Evolutionary conservation across 1,284 basidiomycete species (phyloP).

Genomic region (Binderoboletus segoi): DNA sequence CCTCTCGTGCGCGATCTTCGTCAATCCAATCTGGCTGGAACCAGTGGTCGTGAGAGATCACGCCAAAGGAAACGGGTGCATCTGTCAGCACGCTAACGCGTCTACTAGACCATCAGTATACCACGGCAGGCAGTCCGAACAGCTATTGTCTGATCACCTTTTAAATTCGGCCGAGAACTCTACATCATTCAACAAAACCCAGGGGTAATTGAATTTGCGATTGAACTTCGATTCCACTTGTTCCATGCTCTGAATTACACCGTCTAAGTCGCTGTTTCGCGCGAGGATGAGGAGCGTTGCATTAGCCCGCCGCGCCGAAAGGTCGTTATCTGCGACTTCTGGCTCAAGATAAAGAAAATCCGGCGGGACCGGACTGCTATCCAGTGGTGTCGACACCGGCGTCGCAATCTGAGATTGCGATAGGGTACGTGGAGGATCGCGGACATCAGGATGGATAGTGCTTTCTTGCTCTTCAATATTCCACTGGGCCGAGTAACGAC

Average conservation of each 20-base stretch:
- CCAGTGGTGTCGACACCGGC: neutral
- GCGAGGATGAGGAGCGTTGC: conserved; percentile 37
- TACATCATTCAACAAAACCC: conserved; percentile 73
- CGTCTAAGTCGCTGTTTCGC: conserved; percentile 48
- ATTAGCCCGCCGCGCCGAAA: conserved; percentile 31
- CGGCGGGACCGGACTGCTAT: conserved; percentile 3
- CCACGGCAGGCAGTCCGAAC: neutral
- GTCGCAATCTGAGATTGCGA: neutral
- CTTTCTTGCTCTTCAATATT: neutral
- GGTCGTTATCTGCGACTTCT: neutral
- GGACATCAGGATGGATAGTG: neutral
- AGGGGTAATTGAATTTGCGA: conserved; percentile 65
- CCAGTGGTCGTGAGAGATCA: conserved; percentile 77
- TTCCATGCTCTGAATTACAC: conserved; percentile 55
- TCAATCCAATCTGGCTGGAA: conserved; percentile 82
- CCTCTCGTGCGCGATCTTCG: conserved; percentile 64
- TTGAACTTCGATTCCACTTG: conserved; percentile 66
- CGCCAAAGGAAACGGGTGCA: conserved; percentile 65
- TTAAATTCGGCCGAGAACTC: conserved; percentile 74
- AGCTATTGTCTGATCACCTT: conserved; percentile 37
- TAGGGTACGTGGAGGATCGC: neutral
- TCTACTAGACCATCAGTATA: conserved; percentile 37
- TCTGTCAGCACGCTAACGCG: conserved; percentile 59
- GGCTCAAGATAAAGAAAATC: conserved; percentile 8
- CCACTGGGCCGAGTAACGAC: conserved; percentile 2